Conservation (phyloP, 495 filamentous ascomycete genomes). For the Wilcoxina mikolae region DNA sequence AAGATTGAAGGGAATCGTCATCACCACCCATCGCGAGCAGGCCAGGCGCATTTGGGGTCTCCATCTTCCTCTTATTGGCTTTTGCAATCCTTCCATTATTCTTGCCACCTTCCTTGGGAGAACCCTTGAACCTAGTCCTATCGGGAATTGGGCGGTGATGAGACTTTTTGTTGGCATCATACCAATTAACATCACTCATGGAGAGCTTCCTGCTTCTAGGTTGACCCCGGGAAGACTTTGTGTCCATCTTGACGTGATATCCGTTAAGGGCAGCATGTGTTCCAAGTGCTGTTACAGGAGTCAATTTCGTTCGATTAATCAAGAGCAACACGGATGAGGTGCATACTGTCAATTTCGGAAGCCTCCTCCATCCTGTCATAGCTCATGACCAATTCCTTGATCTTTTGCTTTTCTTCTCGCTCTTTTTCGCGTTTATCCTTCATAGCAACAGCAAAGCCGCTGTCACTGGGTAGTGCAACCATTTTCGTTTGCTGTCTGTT, state of each 20-base stretch:
- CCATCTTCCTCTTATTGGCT: neutral
- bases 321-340: conserved; percentile 29
- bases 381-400: conserved; percentile 93
- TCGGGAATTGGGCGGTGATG: neutral
- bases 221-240: conserved; percentile 49
- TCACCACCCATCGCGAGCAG: neutral
- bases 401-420: conserved; percentile 89
- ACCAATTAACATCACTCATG: conserved; percentile 96
- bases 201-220: conserved; percentile 85
- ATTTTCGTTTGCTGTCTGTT: conserved; percentile 90
- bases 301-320: conserved; percentile 30
- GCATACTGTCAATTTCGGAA: conserved; percentile 55
- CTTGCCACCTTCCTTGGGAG: neutral
- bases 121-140: neutral
- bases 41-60: neutral
- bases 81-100: neutral
- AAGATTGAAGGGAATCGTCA: neutral
- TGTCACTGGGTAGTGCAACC: conserved; percentile 88
- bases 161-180: conserved; percentile 27
- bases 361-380: conserved; percentile 75
- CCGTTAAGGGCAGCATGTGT: conserved; percentile 24
- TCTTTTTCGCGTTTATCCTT: conserved; percentile 88
- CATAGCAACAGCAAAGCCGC: conserved; percentile 88
- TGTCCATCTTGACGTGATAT: conserved; percentile 28
- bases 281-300: conserved; percentile 23